phyloP scores from a whole-genome alignment of 768 basidiomycete genomes.

The Suillus brevipes region DNA sequence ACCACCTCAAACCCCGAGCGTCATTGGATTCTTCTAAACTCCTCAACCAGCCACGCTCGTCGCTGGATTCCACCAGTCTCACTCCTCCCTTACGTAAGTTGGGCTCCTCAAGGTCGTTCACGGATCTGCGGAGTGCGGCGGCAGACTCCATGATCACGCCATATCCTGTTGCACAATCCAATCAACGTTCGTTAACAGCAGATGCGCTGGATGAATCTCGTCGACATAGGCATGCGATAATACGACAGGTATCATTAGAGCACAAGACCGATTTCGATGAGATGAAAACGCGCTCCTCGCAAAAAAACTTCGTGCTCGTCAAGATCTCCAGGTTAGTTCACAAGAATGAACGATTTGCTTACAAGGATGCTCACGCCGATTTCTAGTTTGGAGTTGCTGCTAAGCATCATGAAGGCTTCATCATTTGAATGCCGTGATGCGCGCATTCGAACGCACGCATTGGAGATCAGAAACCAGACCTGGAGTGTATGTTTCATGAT shows the following conservation, averaged over 20 bases:
- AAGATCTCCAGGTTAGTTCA: constrained; percentile 62
- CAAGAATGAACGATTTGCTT: neutral
- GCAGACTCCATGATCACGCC: constrained; percentile 31
- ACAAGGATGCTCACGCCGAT: constrained; percentile 13
- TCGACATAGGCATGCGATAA: constrained; percentile 16
- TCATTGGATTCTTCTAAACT: constrained; percentile 54
- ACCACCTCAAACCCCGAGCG: constrained; percentile 35
- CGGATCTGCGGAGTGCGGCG: constrained; percentile 56
- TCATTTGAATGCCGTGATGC: constrained; percentile 84
- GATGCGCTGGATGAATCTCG: constrained; percentile 23
- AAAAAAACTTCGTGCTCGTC: constrained; percentile 83
- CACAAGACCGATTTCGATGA: constrained; percentile 64
- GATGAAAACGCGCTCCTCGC: constrained; percentile 78
- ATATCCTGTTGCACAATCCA: constrained; percentile 13
- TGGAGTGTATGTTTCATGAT: constrained; percentile 61
- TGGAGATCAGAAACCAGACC: constrained; percentile 82
- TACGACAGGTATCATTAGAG: neutral
- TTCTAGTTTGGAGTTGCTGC: constrained; percentile 62
- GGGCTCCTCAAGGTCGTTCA: constrained; percentile 67
- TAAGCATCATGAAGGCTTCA: constrained; percentile 80
- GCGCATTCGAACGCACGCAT: constrained; percentile 73
- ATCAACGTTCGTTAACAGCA: constrained; percentile 14
- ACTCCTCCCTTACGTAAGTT: constrained; percentile 50
- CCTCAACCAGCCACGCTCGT: constrained; percentile 31
- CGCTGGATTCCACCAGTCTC: constrained; percentile 35